Evolutionary conservation across 176 grass and related monocot genomes (phyloP).

Genomic region (Cenchrus fungigraminus): DNA sequence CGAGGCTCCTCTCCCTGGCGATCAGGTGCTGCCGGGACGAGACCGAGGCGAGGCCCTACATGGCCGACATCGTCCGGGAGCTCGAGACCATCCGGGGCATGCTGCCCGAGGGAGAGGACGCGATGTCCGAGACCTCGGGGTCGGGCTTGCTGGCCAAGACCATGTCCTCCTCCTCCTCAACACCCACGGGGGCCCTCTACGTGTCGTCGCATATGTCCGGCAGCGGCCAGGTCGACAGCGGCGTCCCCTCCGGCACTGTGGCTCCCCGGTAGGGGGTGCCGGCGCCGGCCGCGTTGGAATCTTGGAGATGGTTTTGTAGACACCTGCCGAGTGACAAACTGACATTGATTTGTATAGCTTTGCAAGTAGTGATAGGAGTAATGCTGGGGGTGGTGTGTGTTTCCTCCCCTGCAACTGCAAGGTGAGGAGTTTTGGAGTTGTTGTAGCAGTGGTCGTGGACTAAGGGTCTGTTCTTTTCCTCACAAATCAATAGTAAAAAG

Average conservation of each 20-base stretch:
- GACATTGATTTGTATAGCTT: not conserved
- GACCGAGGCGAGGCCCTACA: conserved; percentile 74
- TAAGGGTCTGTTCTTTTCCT: no score
- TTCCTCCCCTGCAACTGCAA: not conserved
- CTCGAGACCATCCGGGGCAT: conserved; percentile 66
- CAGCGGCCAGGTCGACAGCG: conserved; percentile 44
- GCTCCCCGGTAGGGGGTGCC: conserved; percentile 33
- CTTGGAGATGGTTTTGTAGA: conserved; percentile 18
- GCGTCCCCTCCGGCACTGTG: conserved; percentile 46
- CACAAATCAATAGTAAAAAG: no score
- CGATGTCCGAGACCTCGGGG: conserved; percentile 3
- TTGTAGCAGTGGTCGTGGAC: not conserved
- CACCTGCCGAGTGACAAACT: not conserved
- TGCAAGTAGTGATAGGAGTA: not conserved
- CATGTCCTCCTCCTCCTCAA: conserved; percentile 20
- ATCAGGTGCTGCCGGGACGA: conserved; percentile 74
- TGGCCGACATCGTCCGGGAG: conserved; percentile 78
- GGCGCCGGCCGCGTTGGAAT: not conserved
- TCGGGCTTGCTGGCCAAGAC: conserved; percentile 30
- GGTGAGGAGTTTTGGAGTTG: not conserved
- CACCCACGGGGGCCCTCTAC: conserved; percentile 27
- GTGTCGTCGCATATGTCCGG: conserved; percentile 44
- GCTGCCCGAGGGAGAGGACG: conserved; percentile 54
- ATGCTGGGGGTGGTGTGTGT: not conserved
- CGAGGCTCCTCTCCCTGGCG: conserved; percentile 68